Conservation (phyloP, 208 protist genomes). For the Lotmaria passim region DNA sequence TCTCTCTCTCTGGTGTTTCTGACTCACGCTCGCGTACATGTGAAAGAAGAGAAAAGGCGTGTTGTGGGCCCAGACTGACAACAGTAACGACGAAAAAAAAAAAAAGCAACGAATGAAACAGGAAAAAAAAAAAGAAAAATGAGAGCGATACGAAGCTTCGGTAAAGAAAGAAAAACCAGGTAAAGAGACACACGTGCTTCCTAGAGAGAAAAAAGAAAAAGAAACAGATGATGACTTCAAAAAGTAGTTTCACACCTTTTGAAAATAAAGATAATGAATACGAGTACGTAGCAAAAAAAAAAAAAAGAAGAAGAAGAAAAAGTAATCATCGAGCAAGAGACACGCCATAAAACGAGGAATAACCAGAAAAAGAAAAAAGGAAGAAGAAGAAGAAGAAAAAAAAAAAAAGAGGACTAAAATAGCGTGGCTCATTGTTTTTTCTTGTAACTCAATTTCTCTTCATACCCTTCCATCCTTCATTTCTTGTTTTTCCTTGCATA, state of each 20-base stretch:
- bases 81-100: not conserved
- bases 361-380: not conserved
- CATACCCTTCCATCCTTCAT: not conserved
- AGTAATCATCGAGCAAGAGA: too few relatives aligned
- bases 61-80: not conserved
- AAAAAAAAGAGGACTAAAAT: not conserved
- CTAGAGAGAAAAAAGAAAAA: not conserved
- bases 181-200: not conserved
- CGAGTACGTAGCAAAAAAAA: too few relatives aligned
- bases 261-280: too few relatives aligned
- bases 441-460: not conserved
- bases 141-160: not conserved
- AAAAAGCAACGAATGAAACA: conserved; percentile 2
- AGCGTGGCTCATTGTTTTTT: not conserved
- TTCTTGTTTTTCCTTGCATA: not conserved
- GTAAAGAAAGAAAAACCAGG: not conserved
- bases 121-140: conserved; percentile 1
- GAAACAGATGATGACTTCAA: not conserved
- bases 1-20: too few relatives aligned
- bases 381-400: not conserved
- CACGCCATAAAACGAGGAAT: too few relatives aligned
- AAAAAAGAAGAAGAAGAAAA: too few relatives aligned
- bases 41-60: too few relatives aligned
- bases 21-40: too few relatives aligned
- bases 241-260: too few relatives aligned